Evolutionary conservation across 2,329 filamentous ascomycete genomes (phyloP), one percentile per base, ranked within the genome.

Genomic region (Fusarium albidum): DNA sequence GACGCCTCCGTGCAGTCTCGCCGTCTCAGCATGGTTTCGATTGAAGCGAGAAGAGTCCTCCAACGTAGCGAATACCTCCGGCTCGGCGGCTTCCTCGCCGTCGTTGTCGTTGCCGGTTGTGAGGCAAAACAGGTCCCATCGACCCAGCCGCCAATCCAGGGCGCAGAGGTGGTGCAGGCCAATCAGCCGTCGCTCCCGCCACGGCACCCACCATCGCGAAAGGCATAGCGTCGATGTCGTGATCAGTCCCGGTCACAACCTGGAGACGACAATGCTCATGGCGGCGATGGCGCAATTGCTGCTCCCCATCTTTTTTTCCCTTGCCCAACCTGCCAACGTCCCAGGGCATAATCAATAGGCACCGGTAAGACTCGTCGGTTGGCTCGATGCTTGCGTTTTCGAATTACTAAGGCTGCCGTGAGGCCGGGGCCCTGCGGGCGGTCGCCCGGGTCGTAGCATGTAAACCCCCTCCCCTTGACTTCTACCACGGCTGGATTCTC

Each of bases 151-250:
- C 56, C 59, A 63, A 39, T 60, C 57, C 61, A 56, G 61, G 56
- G 55, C 55, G 49, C 52, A 45, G n/a, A n/a, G n/a, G 47, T 29
- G 43, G 43, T 35, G 39, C 37, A 48, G 52, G 41, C 74, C 75
- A 78, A 76, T 77, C 70, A 75, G 55, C 43, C 51, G 49, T 44
- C 59, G 58, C 49, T 50, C 29, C 49, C 53, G 52, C 27, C 54
- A 49, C 52, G 55, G 60, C 52, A 54, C 43, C 51, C 57, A 66
- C 63, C 69, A 74, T 77, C 75, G 75, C 75, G 76, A 78, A 76
- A 76, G 77, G 71, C 57, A 73, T 80, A 79, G 77, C 77, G 77
- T 74, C 72, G 77, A 80, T 80, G 78, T 79, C 77, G 78, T 79
- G 77, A 79, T 80, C 73, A 69, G 65, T 73, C 69, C 68, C 68